phyloP scores from a whole-genome alignment of 768 basidiomycete genomes.

The Kwoniella dendrophila region DNA sequence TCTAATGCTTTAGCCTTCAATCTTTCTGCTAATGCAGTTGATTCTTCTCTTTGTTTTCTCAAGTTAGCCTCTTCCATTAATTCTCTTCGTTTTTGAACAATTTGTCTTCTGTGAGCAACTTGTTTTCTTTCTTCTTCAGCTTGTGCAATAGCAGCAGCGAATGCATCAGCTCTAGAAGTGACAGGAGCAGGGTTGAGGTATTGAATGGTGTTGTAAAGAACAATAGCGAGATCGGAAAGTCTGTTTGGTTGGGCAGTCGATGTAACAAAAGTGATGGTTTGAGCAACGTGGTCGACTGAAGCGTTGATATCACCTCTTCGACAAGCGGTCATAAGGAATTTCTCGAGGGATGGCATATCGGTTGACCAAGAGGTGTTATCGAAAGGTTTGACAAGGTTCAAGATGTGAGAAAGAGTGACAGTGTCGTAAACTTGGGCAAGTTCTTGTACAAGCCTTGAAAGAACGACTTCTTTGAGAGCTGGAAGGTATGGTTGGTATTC shows the following conservation, averaged over 20 bases:
- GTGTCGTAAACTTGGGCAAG: conserved; percentile 90
- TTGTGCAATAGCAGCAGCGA: conserved; percentile 60
- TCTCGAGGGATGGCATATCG: conserved; percentile 75
- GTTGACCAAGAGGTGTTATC: conserved; percentile 61
- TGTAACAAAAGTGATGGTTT: conserved; percentile 75
- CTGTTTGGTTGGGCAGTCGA: conserved; percentile 59
- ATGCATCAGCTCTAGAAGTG: conserved; percentile 60
- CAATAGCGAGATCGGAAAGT: conserved; percentile 72
- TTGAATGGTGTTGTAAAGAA: conserved; percentile 71
- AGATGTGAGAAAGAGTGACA: conserved; percentile 75
- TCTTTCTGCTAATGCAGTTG: conserved; percentile 72
- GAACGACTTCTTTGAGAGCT: conserved; percentile 86
- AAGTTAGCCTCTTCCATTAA: conserved; percentile 78
- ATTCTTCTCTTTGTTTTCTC: conserved; percentile 86
- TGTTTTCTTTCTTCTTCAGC: conserved; percentile 56
- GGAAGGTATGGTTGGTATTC: conserved; percentile 79
- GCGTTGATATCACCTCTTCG: conserved; percentile 82
- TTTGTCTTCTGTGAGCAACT: conserved; percentile 69
- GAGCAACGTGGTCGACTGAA: conserved; percentile 82
- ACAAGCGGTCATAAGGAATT: conserved; percentile 90
- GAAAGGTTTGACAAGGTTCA: conserved; percentile 73
- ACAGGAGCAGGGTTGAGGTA: conserved; percentile 57
- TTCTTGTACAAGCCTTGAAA: conserved; percentile 86
- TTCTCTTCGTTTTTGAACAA: conserved; percentile 83
- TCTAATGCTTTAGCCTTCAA: conserved; percentile 67